Conservation (phyloP, 129 eudicot species). For the Arctium minus region DNA sequence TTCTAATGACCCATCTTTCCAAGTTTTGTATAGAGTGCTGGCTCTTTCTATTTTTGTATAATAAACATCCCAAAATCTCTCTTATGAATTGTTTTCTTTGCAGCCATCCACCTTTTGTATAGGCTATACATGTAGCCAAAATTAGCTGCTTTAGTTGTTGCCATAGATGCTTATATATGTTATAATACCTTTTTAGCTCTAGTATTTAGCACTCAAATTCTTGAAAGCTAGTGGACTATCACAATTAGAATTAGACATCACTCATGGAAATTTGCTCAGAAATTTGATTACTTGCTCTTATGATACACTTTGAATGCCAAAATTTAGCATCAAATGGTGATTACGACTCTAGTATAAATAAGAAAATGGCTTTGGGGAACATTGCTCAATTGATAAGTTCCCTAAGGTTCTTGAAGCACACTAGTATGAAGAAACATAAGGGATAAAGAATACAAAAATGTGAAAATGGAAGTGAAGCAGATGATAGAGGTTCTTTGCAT, state of each 20-base stretch:
- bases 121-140: not conserved
- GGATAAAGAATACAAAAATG: not conserved
- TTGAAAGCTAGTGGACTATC: not conserved
- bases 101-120: not conserved
- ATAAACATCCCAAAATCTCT: not conserved
- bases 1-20: not conserved
- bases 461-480: not conserved
- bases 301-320: not conserved
- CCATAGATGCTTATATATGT: not conserved
- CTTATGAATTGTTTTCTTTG: not conserved
- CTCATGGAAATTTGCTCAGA: not conserved
- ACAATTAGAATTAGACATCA: not conserved
- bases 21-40: conserved; percentile 16
- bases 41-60: not conserved
- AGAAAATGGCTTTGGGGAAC: not conserved
- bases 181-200: not conserved
- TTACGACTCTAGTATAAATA: not conserved
- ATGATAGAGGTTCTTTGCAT: not conserved
- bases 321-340: not conserved
- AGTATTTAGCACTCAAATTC: not conserved
- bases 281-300: not conserved
- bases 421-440: not conserved
- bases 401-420: not conserved
- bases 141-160: not conserved
- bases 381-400: not conserved